A percentile compares a stretch with the other conserved stretches of the same genome.
Conservation (phyloP, 2,329 filamentous ascomycete species). For the Claviceps sp. region DNA sequence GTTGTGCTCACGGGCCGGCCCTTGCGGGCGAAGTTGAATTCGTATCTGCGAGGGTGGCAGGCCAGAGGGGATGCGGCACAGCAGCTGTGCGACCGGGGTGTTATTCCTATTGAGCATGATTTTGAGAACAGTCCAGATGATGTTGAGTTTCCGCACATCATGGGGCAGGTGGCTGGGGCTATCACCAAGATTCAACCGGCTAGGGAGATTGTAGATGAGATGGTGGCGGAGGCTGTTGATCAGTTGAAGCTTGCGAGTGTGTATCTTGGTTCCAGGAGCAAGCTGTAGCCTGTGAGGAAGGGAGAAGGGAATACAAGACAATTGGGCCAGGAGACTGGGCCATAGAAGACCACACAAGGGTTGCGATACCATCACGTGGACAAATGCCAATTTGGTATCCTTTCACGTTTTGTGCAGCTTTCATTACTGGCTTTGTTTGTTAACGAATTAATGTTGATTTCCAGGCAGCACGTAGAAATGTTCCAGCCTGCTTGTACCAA, state of each 20-base stretch:
- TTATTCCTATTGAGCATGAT: slow-evolving; percentile 73
- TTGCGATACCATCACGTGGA: too few species aligned
- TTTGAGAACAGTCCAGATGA: slow-evolving; percentile 64
- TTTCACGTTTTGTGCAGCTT: too few species aligned
- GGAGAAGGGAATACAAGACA: background rate
- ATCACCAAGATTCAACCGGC: slow-evolving; percentile 71
- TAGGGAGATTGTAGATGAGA: slow-evolving; percentile 72
- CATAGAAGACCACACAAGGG: too few species aligned
- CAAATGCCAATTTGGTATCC: too few species aligned
- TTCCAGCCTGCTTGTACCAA: background rate
- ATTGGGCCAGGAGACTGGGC: too few species aligned
- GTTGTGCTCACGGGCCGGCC: slow-evolving; percentile 73
- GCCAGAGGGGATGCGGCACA: slow-evolving; percentile 58
- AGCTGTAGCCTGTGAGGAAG: background rate
- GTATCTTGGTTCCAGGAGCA: slow-evolving; percentile 33
- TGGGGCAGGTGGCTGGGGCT: slow-evolving; percentile 82
- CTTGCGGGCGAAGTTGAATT: slow-evolving; percentile 66
- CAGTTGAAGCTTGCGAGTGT: slow-evolving; percentile 48
- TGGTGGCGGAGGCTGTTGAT: slow-evolving; percentile 64
- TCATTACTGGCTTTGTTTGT: too few species aligned
- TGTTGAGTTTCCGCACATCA: slow-evolving; percentile 74
- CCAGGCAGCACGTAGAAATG: too few species aligned
- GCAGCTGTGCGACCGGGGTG: slow-evolving; percentile 58
- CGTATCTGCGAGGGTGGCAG: slow-evolving; percentile 76
- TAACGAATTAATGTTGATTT: too few species aligned